Evolutionary conservation across 1,284 basidiomycete species (phyloP).

Genomic region (Lignosus rhinocerotis): DNA sequence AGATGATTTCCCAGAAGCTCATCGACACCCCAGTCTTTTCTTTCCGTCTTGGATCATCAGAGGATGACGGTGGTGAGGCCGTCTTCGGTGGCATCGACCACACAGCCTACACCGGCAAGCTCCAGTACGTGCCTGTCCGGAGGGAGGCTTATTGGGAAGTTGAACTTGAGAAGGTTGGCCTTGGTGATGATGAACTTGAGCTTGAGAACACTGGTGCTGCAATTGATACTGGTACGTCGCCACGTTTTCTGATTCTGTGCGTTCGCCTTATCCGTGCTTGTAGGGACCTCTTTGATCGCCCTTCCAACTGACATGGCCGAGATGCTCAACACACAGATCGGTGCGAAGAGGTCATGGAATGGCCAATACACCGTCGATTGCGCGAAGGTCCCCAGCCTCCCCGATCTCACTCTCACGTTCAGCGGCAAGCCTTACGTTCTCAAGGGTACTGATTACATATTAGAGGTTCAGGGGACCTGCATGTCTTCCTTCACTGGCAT

Average conservation of each 20-base stretch:
- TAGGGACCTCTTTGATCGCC: slow-evolving; percentile 88
- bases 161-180: slow-evolving; percentile 83
- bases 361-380: slow-evolving; percentile 96
- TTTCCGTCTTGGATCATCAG: slow-evolving; percentile 90
- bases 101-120: slow-evolving; percentile 78
- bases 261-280: slow-evolving; percentile 1
- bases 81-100: slow-evolving; percentile 92
- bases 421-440: slow-evolving; percentile 80
- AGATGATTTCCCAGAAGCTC: slow-evolving; percentile 85
- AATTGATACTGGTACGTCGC: slow-evolving; percentile 84
- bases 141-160: slow-evolving; percentile 99
- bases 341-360: slow-evolving; percentile 91
- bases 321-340: slow-evolving; percentile 96
- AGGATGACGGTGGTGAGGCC: slow-evolving; percentile 90
- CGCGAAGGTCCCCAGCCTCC: slow-evolving; percentile 77
- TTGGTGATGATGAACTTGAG: slow-evolving; percentile 85
- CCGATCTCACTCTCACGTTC: slow-evolving; percentile 88
- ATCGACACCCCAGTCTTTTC: slow-evolving; percentile 90
- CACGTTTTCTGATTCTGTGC: neutral
- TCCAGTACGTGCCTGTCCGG: slow-evolving; percentile 89
- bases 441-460: slow-evolving; percentile 85
- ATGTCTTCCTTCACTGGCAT: slow-evolving; percentile 93
- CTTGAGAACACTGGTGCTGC: slow-evolving; percentile 92
- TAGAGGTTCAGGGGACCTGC: slow-evolving; percentile 88
- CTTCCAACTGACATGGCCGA: slow-evolving; percentile 95